These are phyloP conservation scores for Cupressus sempervirens DNA, from an alignment of 75 land plant genomes.

Conservation along the genomic window DNA sequence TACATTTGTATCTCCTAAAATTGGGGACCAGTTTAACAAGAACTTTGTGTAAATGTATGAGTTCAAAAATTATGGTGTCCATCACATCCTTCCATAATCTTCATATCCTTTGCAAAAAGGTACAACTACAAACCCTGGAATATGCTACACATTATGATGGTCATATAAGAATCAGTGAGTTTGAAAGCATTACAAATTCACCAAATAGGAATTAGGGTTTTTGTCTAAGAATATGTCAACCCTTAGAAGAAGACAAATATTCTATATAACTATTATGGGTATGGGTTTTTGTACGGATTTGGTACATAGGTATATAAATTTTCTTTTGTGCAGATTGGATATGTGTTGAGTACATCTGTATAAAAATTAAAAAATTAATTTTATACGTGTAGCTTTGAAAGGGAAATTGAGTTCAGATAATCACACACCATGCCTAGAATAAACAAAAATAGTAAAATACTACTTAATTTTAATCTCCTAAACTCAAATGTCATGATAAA, in stretches of 20 bases:
- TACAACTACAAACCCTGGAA: background rate
- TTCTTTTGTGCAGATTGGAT: too few species aligned
- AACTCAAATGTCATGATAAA: background rate
- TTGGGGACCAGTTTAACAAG: background rate
- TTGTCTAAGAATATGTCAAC: too few species aligned
- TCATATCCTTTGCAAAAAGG: background rate
- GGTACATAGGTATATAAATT: too few species aligned
- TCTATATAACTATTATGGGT: background rate
- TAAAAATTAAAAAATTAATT: background rate
- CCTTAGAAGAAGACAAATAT: background rate
- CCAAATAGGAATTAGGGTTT: background rate
- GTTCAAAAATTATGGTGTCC: background rate
- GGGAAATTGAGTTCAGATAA: too few species aligned
- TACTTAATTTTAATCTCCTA: too few species aligned
- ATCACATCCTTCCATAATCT: background rate
- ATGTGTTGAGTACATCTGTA: background rate
- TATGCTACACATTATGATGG: background rate
- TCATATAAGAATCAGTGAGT: background rate
- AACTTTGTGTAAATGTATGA: background rate
- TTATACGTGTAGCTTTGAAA: background rate
- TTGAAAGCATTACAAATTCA: background rate
- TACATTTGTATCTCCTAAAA: background rate
- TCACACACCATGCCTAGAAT: too few species aligned
- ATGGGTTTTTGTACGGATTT: too few species aligned
- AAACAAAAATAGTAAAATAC: too few species aligned